phyloP scores from a whole-genome alignment of 139 green algal genomes.

The Pleodorina starrii region DNA sequence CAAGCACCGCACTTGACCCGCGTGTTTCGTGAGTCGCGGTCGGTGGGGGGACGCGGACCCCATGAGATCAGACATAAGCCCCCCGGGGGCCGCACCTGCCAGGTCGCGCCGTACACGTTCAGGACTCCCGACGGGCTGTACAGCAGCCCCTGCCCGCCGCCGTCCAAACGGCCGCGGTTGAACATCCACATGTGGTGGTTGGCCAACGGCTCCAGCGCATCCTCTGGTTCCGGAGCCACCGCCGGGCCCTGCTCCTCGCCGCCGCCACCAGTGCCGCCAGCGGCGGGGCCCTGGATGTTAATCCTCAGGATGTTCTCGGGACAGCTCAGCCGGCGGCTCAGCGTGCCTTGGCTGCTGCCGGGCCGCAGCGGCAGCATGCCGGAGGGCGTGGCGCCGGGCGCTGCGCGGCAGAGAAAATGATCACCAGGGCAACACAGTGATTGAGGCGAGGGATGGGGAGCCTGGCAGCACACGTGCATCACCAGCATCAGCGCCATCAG shows the following conservation, averaged over 20 bases:
- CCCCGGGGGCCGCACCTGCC: neutral
- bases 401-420: too few species aligned
- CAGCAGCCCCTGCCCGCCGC: slow-evolving; percentile 27
- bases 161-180: neutral
- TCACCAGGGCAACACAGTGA: too few species aligned
- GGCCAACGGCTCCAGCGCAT: slow-evolving; percentile 43
- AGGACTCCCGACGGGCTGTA: slow-evolving; percentile 2
- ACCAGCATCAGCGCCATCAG: too few species aligned
- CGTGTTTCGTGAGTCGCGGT: too few species aligned
- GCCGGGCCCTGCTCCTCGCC: neutral
- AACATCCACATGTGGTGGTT: slow-evolving; percentile 39
- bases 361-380: neutral
- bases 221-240: neutral
- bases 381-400: too few species aligned
- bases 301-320: neutral
- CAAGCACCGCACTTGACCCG: too few species aligned
- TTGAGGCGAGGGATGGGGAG: too few species aligned
- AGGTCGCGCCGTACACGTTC: neutral
- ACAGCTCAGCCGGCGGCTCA: slow-evolving; percentile 10
- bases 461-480: too few species aligned
- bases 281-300: neutral
- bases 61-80: neutral
- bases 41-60: too few species aligned
- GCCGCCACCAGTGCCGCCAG: too few species aligned
- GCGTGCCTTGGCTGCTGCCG: neutral